phyloP scores from a whole-genome alignment of 805 yeast genomes.

The Zygosaccharomyces pseudorouxii region DNA sequence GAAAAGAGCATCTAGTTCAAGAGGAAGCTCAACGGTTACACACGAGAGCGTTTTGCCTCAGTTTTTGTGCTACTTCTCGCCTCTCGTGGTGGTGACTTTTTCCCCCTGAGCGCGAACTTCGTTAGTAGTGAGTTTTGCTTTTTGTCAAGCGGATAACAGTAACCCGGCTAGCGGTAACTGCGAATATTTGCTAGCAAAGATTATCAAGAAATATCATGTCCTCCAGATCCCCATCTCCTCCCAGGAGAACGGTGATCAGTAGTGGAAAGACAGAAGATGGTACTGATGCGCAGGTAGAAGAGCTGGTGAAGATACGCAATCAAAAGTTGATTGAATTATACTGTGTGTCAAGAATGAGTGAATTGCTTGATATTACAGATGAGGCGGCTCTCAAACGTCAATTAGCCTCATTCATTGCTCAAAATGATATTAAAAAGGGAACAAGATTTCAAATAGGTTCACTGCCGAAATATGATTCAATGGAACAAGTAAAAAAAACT shows the following conservation, averaged over 20 bases:
- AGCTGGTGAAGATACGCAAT: constrained; percentile 48
- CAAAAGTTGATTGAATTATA: constrained; percentile 58
- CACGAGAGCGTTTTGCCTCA: not conserved
- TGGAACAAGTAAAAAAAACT: constrained; percentile 4
- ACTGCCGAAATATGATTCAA: constrained; percentile 23
- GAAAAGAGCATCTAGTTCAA: not conserved
- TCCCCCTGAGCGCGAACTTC: constrained; percentile 3
- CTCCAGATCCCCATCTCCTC: constrained; percentile 17
- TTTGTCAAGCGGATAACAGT: not conserved
- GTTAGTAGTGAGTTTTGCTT: not conserved
- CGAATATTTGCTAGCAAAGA: not conserved
- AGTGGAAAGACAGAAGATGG: constrained; percentile 7
- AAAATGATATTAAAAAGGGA: constrained; percentile 49
- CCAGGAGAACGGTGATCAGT: constrained; percentile 11
- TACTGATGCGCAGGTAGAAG: constrained; percentile 18
- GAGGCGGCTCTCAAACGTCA: constrained; percentile 38
- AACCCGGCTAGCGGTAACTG: constrained; percentile 1
- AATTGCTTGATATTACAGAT: constrained; percentile 40
- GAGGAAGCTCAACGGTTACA: not conserved
- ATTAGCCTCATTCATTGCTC: constrained; percentile 44
- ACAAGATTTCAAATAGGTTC: constrained; percentile 35
- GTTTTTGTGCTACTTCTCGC: constrained; percentile 3
- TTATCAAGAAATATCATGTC: constrained; percentile 3
- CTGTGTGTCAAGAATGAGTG: constrained; percentile 51
- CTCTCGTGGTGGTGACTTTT: constrained; percentile 4